These are phyloP conservation scores for Lipomyces kockii DNA, from an alignment of 805 yeast species.

Conservation along the genomic window DNA sequence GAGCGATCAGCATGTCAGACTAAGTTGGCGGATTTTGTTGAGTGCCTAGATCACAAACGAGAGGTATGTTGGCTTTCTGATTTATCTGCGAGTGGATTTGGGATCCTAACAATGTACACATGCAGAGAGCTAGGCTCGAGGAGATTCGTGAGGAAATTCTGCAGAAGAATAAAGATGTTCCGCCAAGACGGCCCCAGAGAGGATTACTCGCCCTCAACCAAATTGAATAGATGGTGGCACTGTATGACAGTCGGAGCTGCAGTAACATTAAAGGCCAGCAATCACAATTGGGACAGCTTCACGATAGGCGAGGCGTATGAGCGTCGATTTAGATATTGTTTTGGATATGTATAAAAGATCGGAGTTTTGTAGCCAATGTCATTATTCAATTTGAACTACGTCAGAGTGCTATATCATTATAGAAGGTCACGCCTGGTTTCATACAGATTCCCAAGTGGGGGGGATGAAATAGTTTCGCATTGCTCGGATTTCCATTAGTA, in stretches of 20 bases:
- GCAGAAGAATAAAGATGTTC: slow-evolving; percentile 13
- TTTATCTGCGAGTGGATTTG: background rate
- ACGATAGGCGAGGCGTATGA: background rate
- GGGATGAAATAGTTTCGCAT: background rate
- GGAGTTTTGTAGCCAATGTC: background rate
- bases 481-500: background rate
- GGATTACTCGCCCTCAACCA: slow-evolving; percentile 18
- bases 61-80: slow-evolving; percentile 42
- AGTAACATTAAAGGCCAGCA: background rate
- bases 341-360: background rate
- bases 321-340: background rate
- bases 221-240: background rate
- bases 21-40: slow-evolving; percentile 54
- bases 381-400: background rate
- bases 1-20: slow-evolving; percentile 46
- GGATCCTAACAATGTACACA: background rate
- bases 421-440: background rate
- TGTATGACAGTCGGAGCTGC: background rate
- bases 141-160: slow-evolving; percentile 22
- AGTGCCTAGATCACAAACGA: slow-evolving; percentile 56
- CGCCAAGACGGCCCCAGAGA: slow-evolving; percentile 17
- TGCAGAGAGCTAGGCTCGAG: slow-evolving; percentile 27
- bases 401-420: background rate
- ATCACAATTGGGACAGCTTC: background rate
- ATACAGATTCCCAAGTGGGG: background rate